Evolutionary conservation across 345 rosid species (phyloP), one percentile per base, ranked within the genome.

Genomic region (Erucastrum elatum): DNA sequence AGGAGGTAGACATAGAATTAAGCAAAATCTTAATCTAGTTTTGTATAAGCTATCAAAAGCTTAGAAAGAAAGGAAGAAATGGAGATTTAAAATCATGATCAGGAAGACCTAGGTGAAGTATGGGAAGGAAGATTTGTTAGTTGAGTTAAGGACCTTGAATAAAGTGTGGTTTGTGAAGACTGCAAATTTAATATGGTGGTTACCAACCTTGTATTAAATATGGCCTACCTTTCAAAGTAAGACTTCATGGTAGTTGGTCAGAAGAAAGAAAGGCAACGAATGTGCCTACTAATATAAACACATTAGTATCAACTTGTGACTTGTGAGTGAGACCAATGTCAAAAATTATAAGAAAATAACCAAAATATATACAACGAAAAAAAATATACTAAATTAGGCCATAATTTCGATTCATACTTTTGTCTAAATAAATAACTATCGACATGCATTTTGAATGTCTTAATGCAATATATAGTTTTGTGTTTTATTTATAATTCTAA

Each of bases 181-280:
- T 63, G 33, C 61, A 73, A 10, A 73, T 70, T 70, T 11, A 70
- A 70, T 70, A 56, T 46, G 69, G 61, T 21, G 3, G 29, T 56
- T 21, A 56, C 29, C 12, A 56, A 56, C 27, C 29, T 17, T 17
- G 21, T 6, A 55, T 56, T 17, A 15, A 15, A 53, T 21, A 8
- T 74, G 55, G 77, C 33, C 69, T 65, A 56, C 29, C 11, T 8
- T 55, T 6, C 60, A 55, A 4, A 55, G 27, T 55, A 55, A 53
- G 59, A 15, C 59, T 53, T 16, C 59, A 53, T 30, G 5, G 30
- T 63, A 3, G 64, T 49, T 73, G 69, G 49, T 63, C 44, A 73
- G 30, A 44, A 15, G 41, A 37, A 37, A 8, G 41, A 7, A 37
- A 37, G 41, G 41, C 41, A 8, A 37, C 10, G 41, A 37, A 37